Evolutionary conservation across 371 early-diverging fungal species (phyloP).

Genomic region (Dinochytrium kinnereticum): DNA sequence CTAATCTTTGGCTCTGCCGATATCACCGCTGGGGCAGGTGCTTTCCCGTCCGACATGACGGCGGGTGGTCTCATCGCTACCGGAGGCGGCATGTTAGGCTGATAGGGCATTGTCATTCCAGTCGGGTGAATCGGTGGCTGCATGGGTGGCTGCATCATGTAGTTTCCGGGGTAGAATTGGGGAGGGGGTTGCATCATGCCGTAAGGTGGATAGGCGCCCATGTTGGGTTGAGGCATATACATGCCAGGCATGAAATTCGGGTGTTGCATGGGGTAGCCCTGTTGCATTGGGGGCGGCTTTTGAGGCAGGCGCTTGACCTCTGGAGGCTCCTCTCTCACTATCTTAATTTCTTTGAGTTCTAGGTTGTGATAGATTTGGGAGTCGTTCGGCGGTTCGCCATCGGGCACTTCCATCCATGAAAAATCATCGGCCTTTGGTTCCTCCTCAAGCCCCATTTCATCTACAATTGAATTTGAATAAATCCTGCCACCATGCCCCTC

Average conservation of each 20-base stretch:
- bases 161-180: constrained; percentile 5
- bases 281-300: neutral
- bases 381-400: constrained; percentile 30
- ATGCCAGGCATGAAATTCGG: neutral
- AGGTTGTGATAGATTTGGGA: constrained; percentile 45
- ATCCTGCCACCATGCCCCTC: neutral
- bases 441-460: neutral
- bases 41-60: neutral
- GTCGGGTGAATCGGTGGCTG: neutral
- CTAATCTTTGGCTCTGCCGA: constrained; percentile 44
- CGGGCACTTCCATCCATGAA: constrained; percentile 20
- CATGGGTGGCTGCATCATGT: constrained; percentile 12
- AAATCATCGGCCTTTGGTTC: neutral
- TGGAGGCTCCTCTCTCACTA: constrained; percentile 17
- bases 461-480: neutral
- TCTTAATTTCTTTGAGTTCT: constrained; percentile 41
- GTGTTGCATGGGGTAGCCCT: neutral
- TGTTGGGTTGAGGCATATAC: neutral
- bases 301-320: neutral
- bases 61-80: neutral
- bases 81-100: neutral
- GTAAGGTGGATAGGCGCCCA: neutral
- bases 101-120: neutral
- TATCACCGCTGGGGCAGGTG: constrained; percentile 30
- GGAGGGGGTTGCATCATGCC: neutral